A percentile compares a stretch with the other conserved stretches of the same genome.
Evolutionary conservation across 148 eudicot genomes (phyloP).

Genomic region (Agrostemma githago): DNA sequence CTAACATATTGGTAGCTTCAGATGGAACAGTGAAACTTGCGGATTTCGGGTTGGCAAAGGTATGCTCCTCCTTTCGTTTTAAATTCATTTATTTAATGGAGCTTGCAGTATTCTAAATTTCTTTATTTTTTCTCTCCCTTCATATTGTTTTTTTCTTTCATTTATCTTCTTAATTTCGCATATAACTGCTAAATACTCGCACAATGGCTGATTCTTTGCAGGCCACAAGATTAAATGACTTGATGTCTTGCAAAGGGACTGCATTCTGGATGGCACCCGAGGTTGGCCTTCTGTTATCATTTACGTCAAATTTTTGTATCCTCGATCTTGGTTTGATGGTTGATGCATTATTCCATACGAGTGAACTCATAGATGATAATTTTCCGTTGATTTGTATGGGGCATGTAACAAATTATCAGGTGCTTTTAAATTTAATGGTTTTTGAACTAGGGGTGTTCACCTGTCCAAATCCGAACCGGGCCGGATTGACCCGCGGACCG

Average conservation of each 20-base stretch:
- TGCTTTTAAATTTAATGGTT: too few relatives aligned
- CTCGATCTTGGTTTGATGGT: background rate
- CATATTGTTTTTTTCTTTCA: background rate
- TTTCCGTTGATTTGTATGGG: background rate
- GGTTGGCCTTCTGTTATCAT: too few relatives aligned
- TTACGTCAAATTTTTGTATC: too few relatives aligned
- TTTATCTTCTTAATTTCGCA: background rate
- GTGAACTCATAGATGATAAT: background rate
- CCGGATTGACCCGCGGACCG: too few relatives aligned
- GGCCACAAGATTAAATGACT: constrained; percentile 72
- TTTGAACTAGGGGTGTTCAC: too few relatives aligned
- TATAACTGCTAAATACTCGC: background rate
- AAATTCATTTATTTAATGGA: background rate
- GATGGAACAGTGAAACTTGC: constrained; percentile 79
- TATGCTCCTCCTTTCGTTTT: constrained; percentile 21
- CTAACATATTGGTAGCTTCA: constrained; percentile 74
- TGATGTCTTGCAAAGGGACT: constrained; percentile 88
- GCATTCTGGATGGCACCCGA: constrained; percentile 98
- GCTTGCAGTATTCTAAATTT: background rate
- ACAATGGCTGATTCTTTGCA: constrained; percentile 20
- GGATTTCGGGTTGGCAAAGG: constrained; percentile 97
- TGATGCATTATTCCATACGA: background rate
- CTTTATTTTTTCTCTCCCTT: background rate
- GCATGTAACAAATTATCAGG: too few relatives aligned
- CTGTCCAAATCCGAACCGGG: too few relatives aligned